Evolutionary conservation across 345 rosid genomes (phyloP).

Genomic region (Pugionium cornutum): DNA sequence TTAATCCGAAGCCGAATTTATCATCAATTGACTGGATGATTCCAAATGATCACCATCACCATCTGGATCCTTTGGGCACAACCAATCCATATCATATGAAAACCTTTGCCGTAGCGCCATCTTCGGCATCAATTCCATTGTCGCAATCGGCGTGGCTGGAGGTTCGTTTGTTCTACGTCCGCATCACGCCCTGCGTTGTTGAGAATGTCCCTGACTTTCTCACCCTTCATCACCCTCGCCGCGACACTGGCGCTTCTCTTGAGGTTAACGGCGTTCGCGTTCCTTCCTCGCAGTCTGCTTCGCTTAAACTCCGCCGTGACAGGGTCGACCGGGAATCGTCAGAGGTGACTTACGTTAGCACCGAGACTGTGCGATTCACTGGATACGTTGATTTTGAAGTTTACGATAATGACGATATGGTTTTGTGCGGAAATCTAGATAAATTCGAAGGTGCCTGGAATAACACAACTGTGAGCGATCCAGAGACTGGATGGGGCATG

Average conservation of each 20-base stretch:
- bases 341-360: slow-evolving; percentile 87
- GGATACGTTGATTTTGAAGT: slow-evolving; percentile 87
- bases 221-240: slow-evolving; percentile 68
- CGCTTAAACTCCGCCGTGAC: slow-evolving; percentile 69
- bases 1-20: not conserved
- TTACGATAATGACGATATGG: slow-evolving; percentile 51
- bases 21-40: slow-evolving; percentile 22
- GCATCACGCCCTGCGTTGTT: slow-evolving; percentile 62
- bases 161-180: slow-evolving; percentile 81
- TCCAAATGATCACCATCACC: slow-evolving; percentile 42
- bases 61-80: slow-evolving; percentile 26
- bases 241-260: slow-evolving; percentile 70
- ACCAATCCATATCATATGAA: slow-evolving; percentile 48
- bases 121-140: slow-evolving; percentile 29
- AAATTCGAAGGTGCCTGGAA: slow-evolving; percentile 69
- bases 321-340: slow-evolving; percentile 66
- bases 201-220: slow-evolving; percentile 68
- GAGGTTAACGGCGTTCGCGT: slow-evolving; percentile 74
- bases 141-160: slow-evolving; percentile 70
- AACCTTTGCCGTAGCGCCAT: slow-evolving; percentile 36
- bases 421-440: slow-evolving; percentile 79
- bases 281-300: slow-evolving; percentile 61
- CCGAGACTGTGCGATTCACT: slow-evolving; percentile 73
- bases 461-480: slow-evolving; percentile 46
- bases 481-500: slow-evolving; percentile 76